Evolutionary conservation across 2,329 filamentous ascomycete species (phyloP), one percentile per base, ranked within the genome.

Genomic region (Pyrenochaeta sp.): DNA sequence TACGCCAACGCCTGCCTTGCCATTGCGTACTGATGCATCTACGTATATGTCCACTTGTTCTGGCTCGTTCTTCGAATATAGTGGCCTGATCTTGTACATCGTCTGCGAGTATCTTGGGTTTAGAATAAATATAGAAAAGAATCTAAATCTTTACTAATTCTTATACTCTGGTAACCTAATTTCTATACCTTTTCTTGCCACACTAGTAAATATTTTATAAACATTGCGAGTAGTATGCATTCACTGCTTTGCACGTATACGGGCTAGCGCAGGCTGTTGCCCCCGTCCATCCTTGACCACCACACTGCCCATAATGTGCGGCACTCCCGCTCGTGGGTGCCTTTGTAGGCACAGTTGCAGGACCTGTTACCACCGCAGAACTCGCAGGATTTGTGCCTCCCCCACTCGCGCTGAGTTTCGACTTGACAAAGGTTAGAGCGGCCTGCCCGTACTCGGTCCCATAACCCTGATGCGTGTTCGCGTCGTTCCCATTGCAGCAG

Each of bases 171-270:
- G 19, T 19, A 19, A 19, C 19, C 19, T 19, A 19, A 19, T 19
- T 19, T 19, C 19, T 19, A 19, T 19, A 19, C 19, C 19, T 19
- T 19, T 19, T 19, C 19, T 19, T 19, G 19, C 19, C 19, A 19
- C 19, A 19, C 19, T 19, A 19, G 19, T 19, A 19, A 19, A 19
- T 30, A 9, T 30, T 30, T 30, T 9, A 30, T 13, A 46, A 22
- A 32, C 44, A 81, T 69, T 81, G 79, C 28, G 60, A 74, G 66
- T 81, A 81, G 62, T 76, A 81, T 1, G 67, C 61, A 67, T 80
- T 80, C 22, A 46, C 58, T 1, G 61, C 57, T 24, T 69, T 65
- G 67, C 79, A 81, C 3, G 65, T 63, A 22, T 55, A 59, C 6
- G 78, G 78, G 36, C 65, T 45, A 3, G 71, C 71, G 44, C 79